A percentile compares a stretch with the other conserved stretches of the same genome.
These are phyloP conservation scores for Podila horticola DNA, from an alignment of 192 early-diverging fungal genomes.

Conservation along the genomic window DNA sequence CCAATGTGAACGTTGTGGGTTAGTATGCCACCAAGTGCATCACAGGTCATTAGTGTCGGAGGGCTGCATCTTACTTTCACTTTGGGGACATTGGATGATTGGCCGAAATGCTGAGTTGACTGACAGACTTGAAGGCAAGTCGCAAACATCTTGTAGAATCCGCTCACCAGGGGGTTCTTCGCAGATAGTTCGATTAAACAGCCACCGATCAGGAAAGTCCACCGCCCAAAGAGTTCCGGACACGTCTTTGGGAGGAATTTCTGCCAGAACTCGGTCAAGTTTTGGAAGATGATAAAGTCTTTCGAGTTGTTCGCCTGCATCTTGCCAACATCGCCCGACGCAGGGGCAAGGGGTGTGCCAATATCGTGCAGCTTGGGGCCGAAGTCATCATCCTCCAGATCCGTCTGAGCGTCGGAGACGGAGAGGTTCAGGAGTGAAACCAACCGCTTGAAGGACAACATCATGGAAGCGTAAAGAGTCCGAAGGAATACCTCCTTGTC, in stretches of 20 bases:
- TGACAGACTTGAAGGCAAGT: slow-evolving; percentile 58
- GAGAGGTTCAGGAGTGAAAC: slow-evolving; percentile 40
- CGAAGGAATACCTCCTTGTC: slow-evolving; percentile 14
- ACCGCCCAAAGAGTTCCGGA: slow-evolving; percentile 58
- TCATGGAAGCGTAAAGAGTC: slow-evolving; percentile 31
- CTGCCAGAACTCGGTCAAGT: slow-evolving; percentile 73
- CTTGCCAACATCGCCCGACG: slow-evolving; percentile 59
- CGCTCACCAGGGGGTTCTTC: slow-evolving; percentile 72
- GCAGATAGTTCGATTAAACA: slow-evolving; percentile 61
- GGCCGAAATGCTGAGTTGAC: slow-evolving; percentile 43
- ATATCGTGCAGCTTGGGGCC: not conserved
- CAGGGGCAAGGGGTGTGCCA: slow-evolving; percentile 18
- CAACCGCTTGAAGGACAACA: slow-evolving; percentile 42
- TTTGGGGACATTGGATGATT: slow-evolving; percentile 4
- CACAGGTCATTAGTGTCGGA: too few species aligned
- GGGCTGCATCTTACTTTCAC: slow-evolving; percentile 6
- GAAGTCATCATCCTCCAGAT: slow-evolving; percentile 53
- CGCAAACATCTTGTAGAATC: slow-evolving; percentile 77
- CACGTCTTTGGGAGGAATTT: slow-evolving; percentile 57
- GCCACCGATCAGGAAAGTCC: slow-evolving; percentile 68
- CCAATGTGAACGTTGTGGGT: not conserved
- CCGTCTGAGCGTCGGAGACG: slow-evolving; percentile 36
- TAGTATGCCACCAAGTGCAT: not conserved
- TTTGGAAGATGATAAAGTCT: slow-evolving; percentile 76
- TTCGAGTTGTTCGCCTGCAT: slow-evolving; percentile 65